Evolutionary conservation across 495 filamentous ascomycete genomes (phyloP), one percentile per base, ranked within the genome.

Genomic region (Neurospora discreta): DNA sequence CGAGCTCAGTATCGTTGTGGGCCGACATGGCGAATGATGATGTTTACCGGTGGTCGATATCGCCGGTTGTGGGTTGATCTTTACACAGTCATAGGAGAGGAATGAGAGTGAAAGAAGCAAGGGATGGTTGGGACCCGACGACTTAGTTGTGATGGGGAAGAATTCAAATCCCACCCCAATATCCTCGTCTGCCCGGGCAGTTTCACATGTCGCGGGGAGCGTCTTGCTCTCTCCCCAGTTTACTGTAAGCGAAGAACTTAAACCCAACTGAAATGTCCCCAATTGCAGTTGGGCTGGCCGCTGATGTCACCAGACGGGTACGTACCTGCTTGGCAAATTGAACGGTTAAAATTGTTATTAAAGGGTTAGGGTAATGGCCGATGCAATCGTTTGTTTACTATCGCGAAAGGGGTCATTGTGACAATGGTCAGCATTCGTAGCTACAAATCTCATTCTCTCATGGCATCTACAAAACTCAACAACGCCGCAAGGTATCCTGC

Each of bases 381-480:
- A 33, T 1, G 52, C 16, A 36, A 36, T 7, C 0, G 15, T 18
- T 65, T 65, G 52, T 65, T 65, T 65, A 33, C 52, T 65, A 65
- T 65, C 52, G 52, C 1, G 52, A 65, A 65, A 65, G 52, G 52
- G 52, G 52, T 65, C 13, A 8, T 58, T 15, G 42, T 46, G 46
- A 26, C 23, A 30, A 30, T 60, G 23, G 52, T 60, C 13, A 60
- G 52, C 23, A 60, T 60, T 8, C 33, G 16, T 71, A 33, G 5
- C 60, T 67, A 40, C n/a, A 33, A 7, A 42, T 41, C 39, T 69
- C 69, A 36, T 52, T 71, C 69, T 71, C 72, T 71, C 44, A 46
- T 68, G 58, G 70, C 68, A 38, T 23, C 41, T 38, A 52, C 72
- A 73, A 65, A 73, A 60, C 46, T 8, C 52, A 71, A 41, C 40